These are phyloP conservation scores for Trichoderma gamsii DNA, from an alignment of 495 filamentous ascomycete species.

Conservation along the genomic window DNA sequence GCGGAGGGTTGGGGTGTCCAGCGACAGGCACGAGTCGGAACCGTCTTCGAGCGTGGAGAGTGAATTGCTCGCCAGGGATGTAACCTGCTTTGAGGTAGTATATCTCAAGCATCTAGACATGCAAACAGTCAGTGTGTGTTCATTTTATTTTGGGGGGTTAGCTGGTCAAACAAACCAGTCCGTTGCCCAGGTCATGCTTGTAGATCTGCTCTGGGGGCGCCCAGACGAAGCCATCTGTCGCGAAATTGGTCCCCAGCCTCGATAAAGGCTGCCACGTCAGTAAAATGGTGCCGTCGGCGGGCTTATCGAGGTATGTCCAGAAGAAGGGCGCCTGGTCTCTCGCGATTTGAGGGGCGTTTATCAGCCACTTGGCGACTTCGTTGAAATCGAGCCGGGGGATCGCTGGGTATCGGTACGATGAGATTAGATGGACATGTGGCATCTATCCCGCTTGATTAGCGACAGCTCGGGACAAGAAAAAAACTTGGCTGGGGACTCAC, in stretches of 20 bases:
- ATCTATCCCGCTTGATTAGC: conserved; percentile 44
- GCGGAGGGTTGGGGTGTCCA: conserved; percentile 52
- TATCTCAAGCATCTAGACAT: conserved; percentile 61
- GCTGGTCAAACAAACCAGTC: conserved; percentile 55
- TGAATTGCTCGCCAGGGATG: conserved; percentile 58
- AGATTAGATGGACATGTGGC: conserved; percentile 81
- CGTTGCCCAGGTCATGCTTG: conserved; percentile 59
- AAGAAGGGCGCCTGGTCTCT: conserved; percentile 71
- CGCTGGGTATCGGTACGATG: conserved; percentile 64
- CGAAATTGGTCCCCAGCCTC: conserved; percentile 60
- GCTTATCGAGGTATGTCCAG: conserved; percentile 85
- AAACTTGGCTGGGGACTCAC: conserved; percentile 32
- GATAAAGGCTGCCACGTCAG: conserved; percentile 79
- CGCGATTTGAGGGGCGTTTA: conserved; percentile 72
- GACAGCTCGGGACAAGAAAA: not conserved
- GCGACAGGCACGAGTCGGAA: conserved; percentile 69
- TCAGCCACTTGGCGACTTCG: conserved; percentile 69
- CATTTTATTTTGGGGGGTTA: not conserved
- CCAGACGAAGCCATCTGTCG: conserved; percentile 92
- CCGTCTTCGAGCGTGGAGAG: conserved; percentile 70
- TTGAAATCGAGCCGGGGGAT: conserved; percentile 59
- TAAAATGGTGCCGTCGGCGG: conserved; percentile 71
- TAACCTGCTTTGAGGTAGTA: conserved; percentile 74
- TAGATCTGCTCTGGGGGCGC: conserved; percentile 67
- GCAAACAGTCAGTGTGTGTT: conserved; percentile 19